Conservation (phyloP, 345 rosid species). For the Pistacia vera region DNA sequence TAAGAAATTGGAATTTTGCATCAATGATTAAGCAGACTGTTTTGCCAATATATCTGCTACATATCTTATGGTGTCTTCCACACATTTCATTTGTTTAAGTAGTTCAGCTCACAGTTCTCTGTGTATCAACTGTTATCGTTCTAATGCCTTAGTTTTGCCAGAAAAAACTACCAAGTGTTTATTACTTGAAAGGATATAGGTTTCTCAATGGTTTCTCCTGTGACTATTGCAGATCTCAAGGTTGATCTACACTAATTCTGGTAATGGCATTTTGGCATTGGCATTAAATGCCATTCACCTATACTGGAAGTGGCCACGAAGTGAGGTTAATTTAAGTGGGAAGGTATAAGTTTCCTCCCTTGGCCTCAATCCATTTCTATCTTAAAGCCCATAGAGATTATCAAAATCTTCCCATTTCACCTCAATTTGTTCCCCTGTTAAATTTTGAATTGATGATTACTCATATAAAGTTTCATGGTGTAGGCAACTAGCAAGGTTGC, state of each 20-base stretch:
- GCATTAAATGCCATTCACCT: constrained; percentile 37
- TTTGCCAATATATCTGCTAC: too few species aligned
- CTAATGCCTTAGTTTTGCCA: neutral
- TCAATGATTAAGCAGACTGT: neutral
- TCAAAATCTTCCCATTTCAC: neutral
- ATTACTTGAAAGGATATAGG: neutral
- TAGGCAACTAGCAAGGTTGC: constrained; percentile 41
- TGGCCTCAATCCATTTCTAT: neutral
- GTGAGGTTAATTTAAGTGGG: constrained; percentile 28
- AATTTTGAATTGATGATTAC: neutral
- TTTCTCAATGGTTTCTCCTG: constrained; percentile 2
- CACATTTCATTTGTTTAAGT: too few species aligned
- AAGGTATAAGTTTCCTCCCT: constrained; percentile 28
- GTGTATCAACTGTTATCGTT: neutral
- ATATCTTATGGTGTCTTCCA: too few species aligned
- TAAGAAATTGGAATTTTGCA: neutral
- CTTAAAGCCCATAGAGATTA: neutral
- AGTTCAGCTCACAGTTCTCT: neutral
- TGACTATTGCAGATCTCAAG: constrained; percentile 34
- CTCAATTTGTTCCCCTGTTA: neutral
- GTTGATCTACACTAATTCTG: constrained; percentile 44
- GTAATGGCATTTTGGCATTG: constrained; percentile 42
- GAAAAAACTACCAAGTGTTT: neutral
- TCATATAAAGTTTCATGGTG: constrained; percentile 5
- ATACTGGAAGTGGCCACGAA: constrained; percentile 43